These are phyloP conservation scores for Platanus orientalis DNA, from an alignment of 164 flowering plant genomes.

Conservation along the genomic window DNA sequence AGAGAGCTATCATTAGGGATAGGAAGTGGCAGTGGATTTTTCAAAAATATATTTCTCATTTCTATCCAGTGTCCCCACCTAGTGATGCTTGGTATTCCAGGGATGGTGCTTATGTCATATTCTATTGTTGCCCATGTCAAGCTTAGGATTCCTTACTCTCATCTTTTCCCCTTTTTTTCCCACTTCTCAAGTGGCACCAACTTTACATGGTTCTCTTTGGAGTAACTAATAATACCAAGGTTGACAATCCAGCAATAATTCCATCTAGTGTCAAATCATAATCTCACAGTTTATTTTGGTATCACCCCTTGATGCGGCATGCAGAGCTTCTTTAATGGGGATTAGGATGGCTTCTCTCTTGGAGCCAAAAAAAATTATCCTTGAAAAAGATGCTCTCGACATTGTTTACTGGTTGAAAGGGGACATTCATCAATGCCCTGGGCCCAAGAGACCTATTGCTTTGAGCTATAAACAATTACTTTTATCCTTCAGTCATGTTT, in stretches of 20 bases:
- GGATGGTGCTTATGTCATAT: conserved; percentile 41
- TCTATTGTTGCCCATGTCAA: conserved; percentile 22
- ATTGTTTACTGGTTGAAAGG: too few relatives aligned
- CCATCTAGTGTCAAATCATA: conserved; percentile 15
- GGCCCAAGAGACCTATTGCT: too few relatives aligned
- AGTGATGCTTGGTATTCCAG: conserved; percentile 34
- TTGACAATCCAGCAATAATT: conserved; percentile 18
- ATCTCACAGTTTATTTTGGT: conserved; percentile 6
- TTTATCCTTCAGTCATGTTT: too few relatives aligned
- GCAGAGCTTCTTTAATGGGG: too few relatives aligned
- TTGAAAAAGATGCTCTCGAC: too few relatives aligned
- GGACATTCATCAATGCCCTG: too few relatives aligned
- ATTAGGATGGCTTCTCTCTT: too few relatives aligned
- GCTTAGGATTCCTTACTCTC: conserved; percentile 45
- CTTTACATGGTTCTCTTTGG: conserved; percentile 31
- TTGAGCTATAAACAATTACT: too few relatives aligned
- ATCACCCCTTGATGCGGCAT: too few relatives aligned
- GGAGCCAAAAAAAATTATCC: too few relatives aligned
- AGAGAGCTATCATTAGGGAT: conserved; percentile 16
- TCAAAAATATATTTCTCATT: conserved; percentile 23
- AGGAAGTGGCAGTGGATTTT: conserved; percentile 24
- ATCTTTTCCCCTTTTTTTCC: conserved; percentile 12
- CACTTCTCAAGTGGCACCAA: conserved; percentile 16
- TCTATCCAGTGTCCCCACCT: conserved; percentile 28
- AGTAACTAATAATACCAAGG: conserved; percentile 13